Evolutionary conservation across 1,284 basidiomycete species (phyloP).

Genomic region (Thecaphora thlaspeos): DNA sequence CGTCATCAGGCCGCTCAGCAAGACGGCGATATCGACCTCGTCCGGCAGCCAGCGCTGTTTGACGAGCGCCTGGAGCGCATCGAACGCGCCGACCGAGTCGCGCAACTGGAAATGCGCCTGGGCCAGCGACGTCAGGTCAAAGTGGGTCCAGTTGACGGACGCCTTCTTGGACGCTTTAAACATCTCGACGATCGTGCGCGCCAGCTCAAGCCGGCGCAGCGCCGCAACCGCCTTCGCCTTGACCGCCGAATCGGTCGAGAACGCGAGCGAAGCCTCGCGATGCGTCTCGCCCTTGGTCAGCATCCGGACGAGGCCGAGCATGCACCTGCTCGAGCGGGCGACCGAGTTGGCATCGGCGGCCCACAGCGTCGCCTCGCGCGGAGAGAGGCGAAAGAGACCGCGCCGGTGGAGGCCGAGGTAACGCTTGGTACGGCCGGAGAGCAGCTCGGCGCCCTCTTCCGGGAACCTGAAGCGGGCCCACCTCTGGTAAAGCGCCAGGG

Average conservation of each 20-base stretch:
- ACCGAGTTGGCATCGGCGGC: conserved; percentile 4
- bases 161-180: conserved; percentile 12
- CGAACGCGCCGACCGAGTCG: conserved; percentile 21
- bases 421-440: background rate
- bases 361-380: background rate
- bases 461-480: conserved; percentile 9
- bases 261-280: background rate
- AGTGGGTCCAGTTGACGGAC: conserved; percentile 26
- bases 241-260: too few species aligned
- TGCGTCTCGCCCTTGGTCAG: background rate
- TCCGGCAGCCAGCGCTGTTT: conserved; percentile 20
- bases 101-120: conserved; percentile 17
- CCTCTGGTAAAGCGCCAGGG: conserved; percentile 22
- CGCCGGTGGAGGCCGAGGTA: too few species aligned
- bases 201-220: conserved; percentile 4
- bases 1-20: conserved; percentile 22
- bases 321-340: conserved; percentile 6
- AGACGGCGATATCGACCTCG: conserved; percentile 16
- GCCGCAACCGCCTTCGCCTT: background rate
- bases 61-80: conserved; percentile 20
- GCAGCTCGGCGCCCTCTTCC: background rate
- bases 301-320: conserved; percentile 13
- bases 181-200: conserved; percentile 17
- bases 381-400: too few species aligned
- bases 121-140: conserved; percentile 19